Evolutionary conservation across 164 flowering plant species (phyloP), one percentile per base, ranked within the genome.

Genomic region (Magnolia changhungtana): DNA sequence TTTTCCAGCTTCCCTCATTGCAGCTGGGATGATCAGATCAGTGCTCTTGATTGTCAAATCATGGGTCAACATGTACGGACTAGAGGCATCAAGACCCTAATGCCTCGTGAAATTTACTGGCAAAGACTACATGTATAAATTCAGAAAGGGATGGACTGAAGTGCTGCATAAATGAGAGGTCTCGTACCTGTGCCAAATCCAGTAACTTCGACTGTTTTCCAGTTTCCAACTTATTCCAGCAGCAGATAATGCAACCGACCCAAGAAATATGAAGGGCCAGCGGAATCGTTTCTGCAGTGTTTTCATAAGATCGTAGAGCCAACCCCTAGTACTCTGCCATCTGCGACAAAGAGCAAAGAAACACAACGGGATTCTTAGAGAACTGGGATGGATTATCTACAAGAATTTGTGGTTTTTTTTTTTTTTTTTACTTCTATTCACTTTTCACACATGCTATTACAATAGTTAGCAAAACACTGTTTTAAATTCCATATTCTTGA

Each of bases 161-260:
- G 50, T 31, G 24, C 4, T 20, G 20, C 29, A 23, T 68, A 14
- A 70, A 67, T 59, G 76, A 14, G 37, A 5, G 31, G 8, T 63
- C 59, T 52, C 65, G 72, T 88, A 96, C 99, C 98, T 96, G 87
- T 96, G 99, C 97, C 95, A 96, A 80, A 96, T 87, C 99, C 99
- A 96, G 86, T 96, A 96, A 82, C 67, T 94, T 82, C 86, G 79
- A 78, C 83, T 85, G 76, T 79, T 82, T 85, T 91, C 99, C 64
- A 96, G 77, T 24, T 76, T 87, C 97, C 97, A 89, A 88, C 95
- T 90, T 23, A 86, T 80, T 68, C 83, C 98, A 75, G 99, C 99
- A 88, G 91, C 82, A 64, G 90, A 78, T 14, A 92, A 76, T 64
- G 89, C 85, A 75, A 74, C 45, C 63, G 85, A 84, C 63, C 99